Evolutionary conservation across 129 eudicot genomes (phyloP).

Genomic region (Chrysanthemum lavandulifolium): DNA sequence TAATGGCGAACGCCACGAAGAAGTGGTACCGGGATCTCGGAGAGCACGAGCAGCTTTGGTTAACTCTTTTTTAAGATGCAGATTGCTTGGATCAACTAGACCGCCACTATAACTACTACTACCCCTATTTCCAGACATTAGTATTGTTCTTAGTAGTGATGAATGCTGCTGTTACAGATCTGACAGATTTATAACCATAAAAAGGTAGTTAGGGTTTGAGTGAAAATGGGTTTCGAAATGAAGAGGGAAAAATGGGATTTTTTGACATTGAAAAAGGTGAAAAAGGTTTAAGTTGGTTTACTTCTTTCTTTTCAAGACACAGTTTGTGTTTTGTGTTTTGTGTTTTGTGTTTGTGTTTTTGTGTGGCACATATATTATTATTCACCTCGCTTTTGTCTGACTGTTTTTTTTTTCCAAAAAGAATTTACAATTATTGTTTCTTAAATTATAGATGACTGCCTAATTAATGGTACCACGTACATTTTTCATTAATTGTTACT

Average conservation of each 20-base stretch:
- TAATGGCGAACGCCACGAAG: slow-evolving; percentile 82
- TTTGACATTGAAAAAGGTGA: slow-evolving; percentile 12
- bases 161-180: slow-evolving; percentile 28
- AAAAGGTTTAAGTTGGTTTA: slow-evolving; percentile 8
- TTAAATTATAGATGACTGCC: no score
- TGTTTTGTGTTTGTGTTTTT: background rate
- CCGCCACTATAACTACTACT: slow-evolving; percentile 38
- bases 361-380: background rate
- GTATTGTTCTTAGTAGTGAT: slow-evolving; percentile 2
- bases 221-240: slow-evolving; percentile 28
- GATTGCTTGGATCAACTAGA: slow-evolving; percentile 82
- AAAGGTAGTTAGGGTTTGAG: slow-evolving; percentile 27
- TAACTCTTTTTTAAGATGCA: slow-evolving; percentile 88
- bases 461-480: no score
- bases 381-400: slow-evolving; percentile 13
- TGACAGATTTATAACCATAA: slow-evolving; percentile 19
- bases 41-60: slow-evolving; percentile 76
- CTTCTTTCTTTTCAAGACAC: background rate
- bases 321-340: background rate
- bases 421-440: background rate
- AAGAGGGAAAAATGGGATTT: slow-evolving; percentile 29
- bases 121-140: slow-evolving; percentile 44
- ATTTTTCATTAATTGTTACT: no score
- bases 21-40: slow-evolving; percentile 91
- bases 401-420: slow-evolving; percentile 6